Conservation (phyloP, 208 protist genomes). For the Porcisia deanei region DNA sequence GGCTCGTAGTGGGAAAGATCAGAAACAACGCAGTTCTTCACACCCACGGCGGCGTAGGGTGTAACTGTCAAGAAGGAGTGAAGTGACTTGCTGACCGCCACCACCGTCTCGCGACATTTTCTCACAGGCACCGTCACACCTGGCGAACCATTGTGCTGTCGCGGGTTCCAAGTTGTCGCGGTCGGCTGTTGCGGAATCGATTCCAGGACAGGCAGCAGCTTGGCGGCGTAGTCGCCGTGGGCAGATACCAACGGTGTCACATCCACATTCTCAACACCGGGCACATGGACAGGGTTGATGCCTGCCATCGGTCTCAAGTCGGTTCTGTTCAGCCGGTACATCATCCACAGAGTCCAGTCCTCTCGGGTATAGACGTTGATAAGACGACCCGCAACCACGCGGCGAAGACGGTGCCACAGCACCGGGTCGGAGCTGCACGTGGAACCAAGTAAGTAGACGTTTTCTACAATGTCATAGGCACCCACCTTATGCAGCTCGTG, state of each 20-base stretch:
- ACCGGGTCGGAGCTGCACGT: constrained; percentile 52
- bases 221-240: constrained; percentile 66
- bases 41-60: constrained; percentile 36
- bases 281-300: constrained; percentile 63
- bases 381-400: constrained; percentile 81
- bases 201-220: constrained; percentile 59
- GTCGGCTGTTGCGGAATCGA: constrained; percentile 48
- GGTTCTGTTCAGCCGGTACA: constrained; percentile 77
- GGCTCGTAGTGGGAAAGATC: constrained; percentile 27
- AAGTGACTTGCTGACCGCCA: constrained; percentile 40
- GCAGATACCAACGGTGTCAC: constrained; percentile 53
- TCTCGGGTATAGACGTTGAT: constrained; percentile 87
- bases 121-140: constrained; percentile 45
- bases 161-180: constrained; percentile 42
- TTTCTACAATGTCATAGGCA: constrained; percentile 78
- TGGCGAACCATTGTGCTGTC: constrained; percentile 47
- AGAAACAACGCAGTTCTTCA: constrained; percentile 47
- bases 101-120: constrained; percentile 30
- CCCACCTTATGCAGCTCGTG: constrained; percentile 56
- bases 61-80: constrained; percentile 37
- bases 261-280: constrained; percentile 90
- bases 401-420: constrained; percentile 64
- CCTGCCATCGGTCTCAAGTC: constrained; percentile 80
- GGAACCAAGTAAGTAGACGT: constrained; percentile 82
- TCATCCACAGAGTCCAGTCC: constrained; percentile 83